Conservation (phyloP, 1,284 basidiomycete species). For the Ceratobasidium sp. region DNA sequence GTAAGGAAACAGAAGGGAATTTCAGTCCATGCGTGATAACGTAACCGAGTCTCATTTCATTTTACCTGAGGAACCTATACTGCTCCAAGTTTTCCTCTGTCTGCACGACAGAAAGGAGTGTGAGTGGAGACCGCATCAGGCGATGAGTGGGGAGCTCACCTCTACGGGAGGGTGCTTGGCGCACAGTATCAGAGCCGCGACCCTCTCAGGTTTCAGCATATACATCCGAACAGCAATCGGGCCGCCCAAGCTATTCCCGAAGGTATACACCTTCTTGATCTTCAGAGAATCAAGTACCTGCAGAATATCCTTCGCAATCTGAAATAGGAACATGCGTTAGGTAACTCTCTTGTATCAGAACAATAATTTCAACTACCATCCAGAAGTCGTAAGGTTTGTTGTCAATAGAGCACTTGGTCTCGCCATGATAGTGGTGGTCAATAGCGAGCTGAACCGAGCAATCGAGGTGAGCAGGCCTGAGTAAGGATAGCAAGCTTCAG, state of each 20-base stretch:
- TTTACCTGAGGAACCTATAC: conserved; percentile 41
- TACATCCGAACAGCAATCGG: conserved; percentile 38
- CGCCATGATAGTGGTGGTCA: conserved; percentile 44
- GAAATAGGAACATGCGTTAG: background rate
- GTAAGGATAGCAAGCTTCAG: background rate
- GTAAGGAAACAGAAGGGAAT: background rate
- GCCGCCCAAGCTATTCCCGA: conserved; percentile 40
- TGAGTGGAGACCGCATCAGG: background rate
- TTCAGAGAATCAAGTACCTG: conserved; percentile 39
- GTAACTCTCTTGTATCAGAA: background rate
- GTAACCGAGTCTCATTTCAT: background rate
- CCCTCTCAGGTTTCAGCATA: conserved; percentile 34
- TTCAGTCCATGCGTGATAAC: background rate
- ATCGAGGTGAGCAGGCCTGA: background rate
- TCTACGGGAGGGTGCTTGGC: conserved; percentile 42
- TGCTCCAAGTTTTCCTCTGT: conserved; percentile 43
- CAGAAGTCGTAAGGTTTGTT: conserved; percentile 42
- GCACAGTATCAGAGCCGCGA: conserved; percentile 40
- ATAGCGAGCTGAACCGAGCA: conserved; percentile 32
- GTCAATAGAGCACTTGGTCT: conserved; percentile 41
- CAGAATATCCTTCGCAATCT: conserved; percentile 42
- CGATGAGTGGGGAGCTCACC: conserved; percentile 13
- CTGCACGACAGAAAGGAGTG: background rate
- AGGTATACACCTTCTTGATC: conserved; percentile 41
- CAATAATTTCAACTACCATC: conserved; percentile 24